Evolutionary conservation across 2,329 filamentous ascomycete species (phyloP), one percentile per base, ranked within the genome.

Genomic region (Colletotrichum navitas): DNA sequence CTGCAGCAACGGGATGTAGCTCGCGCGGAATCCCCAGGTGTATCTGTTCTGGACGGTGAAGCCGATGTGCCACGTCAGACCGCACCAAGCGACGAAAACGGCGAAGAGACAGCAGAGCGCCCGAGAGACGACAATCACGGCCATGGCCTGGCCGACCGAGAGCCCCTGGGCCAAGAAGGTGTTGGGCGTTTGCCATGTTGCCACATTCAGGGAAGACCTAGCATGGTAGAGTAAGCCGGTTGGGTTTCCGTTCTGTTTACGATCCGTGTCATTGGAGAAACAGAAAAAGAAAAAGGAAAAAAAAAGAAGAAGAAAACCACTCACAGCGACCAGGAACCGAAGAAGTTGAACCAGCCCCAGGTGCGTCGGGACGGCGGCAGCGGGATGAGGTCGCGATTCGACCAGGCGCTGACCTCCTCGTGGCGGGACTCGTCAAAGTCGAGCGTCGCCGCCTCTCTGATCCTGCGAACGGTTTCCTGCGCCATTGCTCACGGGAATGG

Each of bases 1-100:
- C 74, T 86, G 84, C 8, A 83, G 71, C 21, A 86, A 76, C 0
- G 85, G 84, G 41, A 87, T 84, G 63, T 86, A 87, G 56, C 83
- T 84, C 1, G 81, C 85, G 39, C 83, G 79, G 76, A 86, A 75
- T 4, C 85, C 85, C 85, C 85, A 87, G 10, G 83, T 83, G 73
- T 81, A 86, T 7, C 85, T 80, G 73, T 85, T 86, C 74, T 86
- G 84, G 18, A 86, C 78, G 0, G 84, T 86, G 74, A 86, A 84
- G 64, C 85, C 85, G 67, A 87, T 83, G 74, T 87, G 85, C 84
- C 84, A 87, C 49, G 80, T 81, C 5, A 86, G 65, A 16, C 85
- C 85, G 29, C 81, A 83, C 83, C 84, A 85, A 11, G 82, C 84
- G 32, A 86, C 82, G 5, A 85, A 73, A 14, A 79, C 79, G 0